phyloP scores from a whole-genome alignment of 78 protist species.

The Monosiga brevicollis region DNA sequence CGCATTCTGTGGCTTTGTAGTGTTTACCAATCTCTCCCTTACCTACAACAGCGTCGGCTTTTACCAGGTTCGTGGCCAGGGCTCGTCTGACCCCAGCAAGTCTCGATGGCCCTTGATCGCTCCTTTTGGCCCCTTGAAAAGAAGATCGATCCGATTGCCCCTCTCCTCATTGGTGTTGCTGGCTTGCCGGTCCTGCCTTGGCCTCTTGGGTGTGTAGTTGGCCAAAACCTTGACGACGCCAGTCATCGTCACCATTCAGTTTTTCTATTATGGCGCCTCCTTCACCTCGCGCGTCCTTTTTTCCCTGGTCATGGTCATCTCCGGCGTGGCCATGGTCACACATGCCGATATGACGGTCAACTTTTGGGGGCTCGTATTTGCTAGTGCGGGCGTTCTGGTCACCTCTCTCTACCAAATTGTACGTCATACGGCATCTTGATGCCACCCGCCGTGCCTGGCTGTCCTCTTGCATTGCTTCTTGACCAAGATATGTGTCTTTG shows the following conservation, averaged over 20 bases:
- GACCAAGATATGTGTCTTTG: background rate
- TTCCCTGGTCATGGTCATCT: background rate
- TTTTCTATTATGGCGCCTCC: background rate
- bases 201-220: background rate
- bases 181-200: background rate
- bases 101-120: too few relatives aligned
- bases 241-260: background rate
- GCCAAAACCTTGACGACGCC: constrained; percentile 18
- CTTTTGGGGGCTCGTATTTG: constrained; percentile 19
- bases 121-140: too few relatives aligned
- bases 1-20: constrained; percentile 29
- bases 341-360: constrained; percentile 22
- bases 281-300: background rate
- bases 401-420: constrained; percentile 35
- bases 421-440: background rate
- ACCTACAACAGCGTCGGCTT: constrained; percentile 42
- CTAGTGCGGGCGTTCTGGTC: constrained; percentile 6
- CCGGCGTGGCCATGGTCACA: constrained; percentile 20
- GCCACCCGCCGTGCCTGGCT: too few relatives aligned
- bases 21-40: constrained; percentile 33
- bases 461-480: too few relatives aligned
- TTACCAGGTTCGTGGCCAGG: constrained; percentile 25
- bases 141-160: too few relatives aligned
- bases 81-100: too few relatives aligned
- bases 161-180: background rate